A percentile compares a stretch with the other conserved stretches of the same genome.
phyloP scores from a whole-genome alignment of 2,329 filamentous ascomycete genomes.

The Fusarium protoensiforme region DNA sequence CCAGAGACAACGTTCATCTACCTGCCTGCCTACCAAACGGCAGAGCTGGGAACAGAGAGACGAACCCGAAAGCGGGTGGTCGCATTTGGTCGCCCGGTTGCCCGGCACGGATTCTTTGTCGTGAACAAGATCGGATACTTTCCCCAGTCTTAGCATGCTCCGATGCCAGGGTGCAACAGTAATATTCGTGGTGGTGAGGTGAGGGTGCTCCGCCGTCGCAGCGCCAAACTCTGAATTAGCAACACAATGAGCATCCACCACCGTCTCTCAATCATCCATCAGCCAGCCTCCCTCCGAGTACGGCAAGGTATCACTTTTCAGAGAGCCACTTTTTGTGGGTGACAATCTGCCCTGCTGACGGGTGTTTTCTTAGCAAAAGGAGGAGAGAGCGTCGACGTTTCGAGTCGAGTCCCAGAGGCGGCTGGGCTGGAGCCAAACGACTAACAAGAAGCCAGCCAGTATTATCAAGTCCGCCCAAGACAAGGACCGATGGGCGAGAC shows the following conservation, averaged over 20 bases:
- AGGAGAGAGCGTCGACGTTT: constrained; percentile 21
- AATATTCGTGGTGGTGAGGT: constrained; percentile 31
- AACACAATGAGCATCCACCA: constrained; percentile 19
- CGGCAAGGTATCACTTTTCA: constrained; percentile 8
- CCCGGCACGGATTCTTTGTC: constrained; percentile 10
- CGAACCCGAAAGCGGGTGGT: constrained; percentile 25
- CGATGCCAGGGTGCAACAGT: constrained; percentile 27
- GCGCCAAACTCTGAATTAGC: constrained; percentile 39
- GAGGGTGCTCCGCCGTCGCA: constrained; percentile 32
- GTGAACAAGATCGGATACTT: constrained; percentile 25
- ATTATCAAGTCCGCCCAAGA: constrained; percentile 10
- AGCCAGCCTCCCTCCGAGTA: constrained; percentile 25
- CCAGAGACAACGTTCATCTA: constrained; percentile 20
- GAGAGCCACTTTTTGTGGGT: constrained; percentile 19
- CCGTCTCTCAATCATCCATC: constrained; percentile 14
- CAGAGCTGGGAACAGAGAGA: constrained; percentile 17
- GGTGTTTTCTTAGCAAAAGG: not conserved
- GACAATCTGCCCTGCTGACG: not conserved
- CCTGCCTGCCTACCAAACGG: constrained; percentile 12
- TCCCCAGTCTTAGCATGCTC: constrained; percentile 32
- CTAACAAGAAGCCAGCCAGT: constrained; percentile 12
- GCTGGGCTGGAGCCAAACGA: constrained; percentile 10
- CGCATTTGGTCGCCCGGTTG: constrained; percentile 30
- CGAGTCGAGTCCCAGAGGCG: constrained; percentile 13
- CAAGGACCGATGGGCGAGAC: constrained; percentile 15